Base-by-base conservation (phyloP, 2,329 filamentous ascomycete species). In the Sporothrix mexicana region DNA sequence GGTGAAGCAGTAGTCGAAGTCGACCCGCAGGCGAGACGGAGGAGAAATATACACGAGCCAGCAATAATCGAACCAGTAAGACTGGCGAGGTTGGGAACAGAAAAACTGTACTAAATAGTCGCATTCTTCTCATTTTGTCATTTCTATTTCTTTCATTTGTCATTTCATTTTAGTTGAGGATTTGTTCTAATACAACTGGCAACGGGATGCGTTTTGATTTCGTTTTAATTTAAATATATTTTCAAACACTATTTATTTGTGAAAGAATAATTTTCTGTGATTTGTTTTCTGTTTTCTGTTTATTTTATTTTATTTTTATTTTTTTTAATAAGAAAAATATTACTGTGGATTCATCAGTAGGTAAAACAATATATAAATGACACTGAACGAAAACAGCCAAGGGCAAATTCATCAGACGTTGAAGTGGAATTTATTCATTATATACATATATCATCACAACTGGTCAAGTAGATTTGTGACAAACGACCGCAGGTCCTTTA, bases 401-500 rank as follows among this genome's bases (percentile, higher is more conserved):
- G 25, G 7, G 41, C 1, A 59, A 15, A 64, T 43, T 45, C 36
- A 64, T 13, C 30, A 3, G 30, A 30, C 2, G 5, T 30, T 30
- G 5, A 30, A 30, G 23, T 49, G 12, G 23, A n/a, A 30, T 61
- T 25, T 20, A 55, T 25, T 55, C 9, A 25, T 55, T 55, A 64
- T 45, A 17, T 23, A 6, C 12, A 25, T 9, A n/a, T 55, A 67
- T 51, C 43, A 30, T 51, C 57, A 92, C 71, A 92, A 76, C 75
- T 83, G 81, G 23, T 81, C 80, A 70, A 92, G 80, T 51, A 90
- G 79, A 9, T 80, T 78, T 66, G 78, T 76, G 71, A 89, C 83
- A 78, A 86, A 84, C 3, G 77, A 77, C 12, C 83, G 82, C 23
- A 93, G 78, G 3, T 83, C 79, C 1, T 85, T 83, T 6, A 90